These are phyloP conservation scores for Rubroboletus satanas DNA, from an alignment of 768 basidiomycete species.

Conservation along the genomic window DNA sequence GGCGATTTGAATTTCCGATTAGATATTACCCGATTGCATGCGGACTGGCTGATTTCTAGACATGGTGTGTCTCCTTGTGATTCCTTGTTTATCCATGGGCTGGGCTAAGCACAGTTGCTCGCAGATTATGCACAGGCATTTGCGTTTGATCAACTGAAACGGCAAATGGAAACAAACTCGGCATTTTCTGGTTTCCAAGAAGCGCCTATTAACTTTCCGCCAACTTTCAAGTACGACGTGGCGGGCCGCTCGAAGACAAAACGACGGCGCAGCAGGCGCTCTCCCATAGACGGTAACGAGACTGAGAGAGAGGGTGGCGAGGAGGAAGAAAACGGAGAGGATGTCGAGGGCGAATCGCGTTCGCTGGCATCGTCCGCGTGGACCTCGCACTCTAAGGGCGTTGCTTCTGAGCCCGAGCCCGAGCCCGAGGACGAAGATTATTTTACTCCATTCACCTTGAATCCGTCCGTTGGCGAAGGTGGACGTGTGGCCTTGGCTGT, in stretches of 20 bases:
- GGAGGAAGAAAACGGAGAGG: conserved; percentile 37
- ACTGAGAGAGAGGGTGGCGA: conserved; percentile 38
- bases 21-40: conserved; percentile 84
- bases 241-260: conserved; percentile 47
- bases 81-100: background rate
- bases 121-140: conserved; percentile 82
- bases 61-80: conserved; percentile 47
- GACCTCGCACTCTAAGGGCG: conserved; percentile 39
- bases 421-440: conserved; percentile 42
- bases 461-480: conserved; percentile 28
- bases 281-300: conserved; percentile 38
- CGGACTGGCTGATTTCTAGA: conserved; percentile 87
- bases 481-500: conserved; percentile 37
- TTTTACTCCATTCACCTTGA: conserved; percentile 27
- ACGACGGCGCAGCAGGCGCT: conserved; percentile 35
- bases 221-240: conserved; percentile 94
- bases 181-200: conserved; percentile 80
- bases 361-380: conserved; percentile 54
- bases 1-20: conserved; percentile 93
- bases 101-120: conserved; percentile 6
- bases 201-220: conserved; percentile 78
- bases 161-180: conserved; percentile 64
- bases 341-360: conserved; percentile 43
- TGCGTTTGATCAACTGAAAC: conserved; percentile 83
- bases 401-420: conserved; percentile 26